Evolutionary conservation across 768 basidiomycete species (phyloP).

Genomic region (Boletellus ananas): DNA sequence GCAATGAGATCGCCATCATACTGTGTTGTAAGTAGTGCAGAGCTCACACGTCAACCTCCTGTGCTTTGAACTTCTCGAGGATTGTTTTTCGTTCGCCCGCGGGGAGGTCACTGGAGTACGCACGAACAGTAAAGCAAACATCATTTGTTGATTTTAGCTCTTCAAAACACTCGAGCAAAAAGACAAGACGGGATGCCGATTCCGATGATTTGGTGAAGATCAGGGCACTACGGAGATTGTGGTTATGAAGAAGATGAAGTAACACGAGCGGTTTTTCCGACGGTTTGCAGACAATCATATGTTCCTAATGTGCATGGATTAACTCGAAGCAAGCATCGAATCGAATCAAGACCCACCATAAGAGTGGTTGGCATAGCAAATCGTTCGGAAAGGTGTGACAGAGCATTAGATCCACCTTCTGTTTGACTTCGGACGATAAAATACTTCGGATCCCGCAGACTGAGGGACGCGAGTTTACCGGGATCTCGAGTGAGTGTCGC

Average conservation of each 20-base stretch:
- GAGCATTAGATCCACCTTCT: constrained; percentile 34
- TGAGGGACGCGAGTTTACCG: constrained; percentile 81
- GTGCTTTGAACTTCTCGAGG: constrained; percentile 75
- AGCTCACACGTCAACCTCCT: constrained; percentile 79
- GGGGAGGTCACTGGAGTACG: constrained; percentile 87
- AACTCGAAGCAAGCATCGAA: not conserved
- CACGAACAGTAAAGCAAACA: constrained; percentile 44
- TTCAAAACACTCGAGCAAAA: constrained; percentile 80
- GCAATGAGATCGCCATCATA: constrained; percentile 1
- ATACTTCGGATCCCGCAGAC: constrained; percentile 78
- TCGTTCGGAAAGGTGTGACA: constrained; percentile 63
- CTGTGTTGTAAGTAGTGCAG: not conserved
- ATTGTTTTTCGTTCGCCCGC: constrained; percentile 69
- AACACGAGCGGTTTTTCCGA: constrained; percentile 85
- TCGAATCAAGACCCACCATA: constrained; percentile 42
- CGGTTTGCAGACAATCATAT: constrained; percentile 77
- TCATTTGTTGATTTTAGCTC: constrained; percentile 33
- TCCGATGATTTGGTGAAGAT: constrained; percentile 98
- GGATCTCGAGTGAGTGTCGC: constrained; percentile 95
- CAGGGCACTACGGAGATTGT: constrained; percentile 62
- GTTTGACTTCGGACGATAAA: constrained; percentile 69
- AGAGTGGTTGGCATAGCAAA: constrained; percentile 81
- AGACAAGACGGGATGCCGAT: constrained; percentile 78
- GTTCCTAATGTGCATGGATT: constrained; percentile 56
- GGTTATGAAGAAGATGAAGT: constrained; percentile 75